A percentile compares a stretch with the other conserved stretches of the same genome.
Evolutionary conservation across 2,329 filamentous ascomycete species (phyloP).

Genomic region (Ophiosphaerella narmari): DNA sequence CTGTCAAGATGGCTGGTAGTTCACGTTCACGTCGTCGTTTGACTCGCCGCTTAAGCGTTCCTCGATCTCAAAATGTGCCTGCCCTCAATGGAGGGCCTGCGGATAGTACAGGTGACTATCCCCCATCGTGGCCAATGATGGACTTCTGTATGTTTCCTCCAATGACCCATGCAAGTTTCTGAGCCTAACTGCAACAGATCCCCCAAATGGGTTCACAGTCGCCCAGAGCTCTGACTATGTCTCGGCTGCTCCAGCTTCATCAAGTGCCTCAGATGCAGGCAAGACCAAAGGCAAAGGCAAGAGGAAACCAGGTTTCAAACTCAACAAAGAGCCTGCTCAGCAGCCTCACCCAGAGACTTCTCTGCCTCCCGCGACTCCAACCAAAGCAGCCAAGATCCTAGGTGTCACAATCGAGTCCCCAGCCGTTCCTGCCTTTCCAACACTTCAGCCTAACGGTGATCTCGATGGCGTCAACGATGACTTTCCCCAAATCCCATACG

Average conservation of each 20-base stretch:
- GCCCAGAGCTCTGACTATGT: neutral
- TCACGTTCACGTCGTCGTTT: constrained; percentile 23
- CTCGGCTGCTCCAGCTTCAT: constrained; percentile 4
- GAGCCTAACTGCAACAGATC: neutral
- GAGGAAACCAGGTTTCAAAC: constrained; percentile 23
- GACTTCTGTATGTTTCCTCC: constrained; percentile 3
- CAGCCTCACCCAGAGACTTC: constrained; percentile 11
- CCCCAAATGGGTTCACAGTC: constrained; percentile 3
- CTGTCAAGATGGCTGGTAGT: too few relatives aligned
- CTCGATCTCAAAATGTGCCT: constrained; percentile 22
- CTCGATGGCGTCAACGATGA: constrained; percentile 1
- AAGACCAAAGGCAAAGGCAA: constrained; percentile 10
- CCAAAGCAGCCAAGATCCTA: constrained; percentile 27
- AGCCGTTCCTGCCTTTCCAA: neutral
- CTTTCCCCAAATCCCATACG: constrained; percentile 2
- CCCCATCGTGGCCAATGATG: constrained; percentile 2
- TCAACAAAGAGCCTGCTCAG: constrained; percentile 6
- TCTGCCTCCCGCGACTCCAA: constrained; percentile 23
- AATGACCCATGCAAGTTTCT: neutral
- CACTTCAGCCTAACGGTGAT: constrained; percentile 2
- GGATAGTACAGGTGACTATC: constrained; percentile 6
- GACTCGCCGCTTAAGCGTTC: constrained; percentile 14
- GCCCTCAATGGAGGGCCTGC: constrained; percentile 8
- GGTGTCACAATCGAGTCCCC: constrained; percentile 10
- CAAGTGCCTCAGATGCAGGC: constrained; percentile 2